A percentile compares a stretch with the other conserved stretches of the same genome.
Evolutionary conservation across 345 rosid genomes (phyloP).

Genomic region (Syzygium aqueum): DNA sequence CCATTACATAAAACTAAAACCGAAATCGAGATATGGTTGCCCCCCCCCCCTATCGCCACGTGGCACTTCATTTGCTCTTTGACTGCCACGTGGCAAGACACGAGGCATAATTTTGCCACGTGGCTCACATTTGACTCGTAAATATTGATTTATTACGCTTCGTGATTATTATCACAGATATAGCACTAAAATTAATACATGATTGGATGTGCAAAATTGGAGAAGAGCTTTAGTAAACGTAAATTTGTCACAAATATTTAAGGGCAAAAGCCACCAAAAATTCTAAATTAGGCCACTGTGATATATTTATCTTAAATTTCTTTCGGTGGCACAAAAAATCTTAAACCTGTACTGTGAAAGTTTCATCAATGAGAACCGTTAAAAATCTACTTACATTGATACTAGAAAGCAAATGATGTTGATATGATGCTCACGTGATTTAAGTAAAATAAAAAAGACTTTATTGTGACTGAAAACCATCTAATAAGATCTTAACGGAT

Average conservation of each 20-base stretch:
- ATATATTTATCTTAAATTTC: too few species aligned
- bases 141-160: background rate
- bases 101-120: too few species aligned
- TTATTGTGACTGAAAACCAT: too few species aligned
- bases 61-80: background rate
- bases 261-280: background rate
- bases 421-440: too few species aligned
- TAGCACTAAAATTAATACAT: background rate
- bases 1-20: background rate
- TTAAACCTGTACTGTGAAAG: too few species aligned
- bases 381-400: too few species aligned
- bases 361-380: too few species aligned
- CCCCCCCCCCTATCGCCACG: accelerated
- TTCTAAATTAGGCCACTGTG: too few species aligned
- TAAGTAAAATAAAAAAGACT: too few species aligned
- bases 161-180: background rate
- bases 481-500: too few species aligned
- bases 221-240: background rate
- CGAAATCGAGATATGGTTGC: accelerated
- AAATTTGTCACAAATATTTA: background rate
- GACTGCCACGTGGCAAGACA: background rate
- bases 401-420: too few species aligned
- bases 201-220: background rate
- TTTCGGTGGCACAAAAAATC: too few species aligned
- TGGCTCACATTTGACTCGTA: background rate